Conservation (phyloP, 108 stramenopile genomes). For the Nitzschia sp. region DNA sequence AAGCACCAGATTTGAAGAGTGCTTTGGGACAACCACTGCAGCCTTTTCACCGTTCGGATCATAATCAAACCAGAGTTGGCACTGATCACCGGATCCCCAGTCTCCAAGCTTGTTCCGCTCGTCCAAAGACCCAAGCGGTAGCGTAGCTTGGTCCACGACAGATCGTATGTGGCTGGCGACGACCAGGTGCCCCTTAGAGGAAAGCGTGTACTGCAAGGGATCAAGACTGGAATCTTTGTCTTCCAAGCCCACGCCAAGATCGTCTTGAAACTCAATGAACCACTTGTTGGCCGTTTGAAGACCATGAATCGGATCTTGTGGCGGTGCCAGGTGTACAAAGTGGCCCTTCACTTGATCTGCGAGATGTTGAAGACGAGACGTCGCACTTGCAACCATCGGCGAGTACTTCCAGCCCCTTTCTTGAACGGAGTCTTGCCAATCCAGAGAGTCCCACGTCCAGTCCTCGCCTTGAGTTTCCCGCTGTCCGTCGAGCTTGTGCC, state of each 20-base stretch:
- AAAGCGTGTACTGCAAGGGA: constrained; percentile 22
- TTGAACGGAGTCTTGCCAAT: background rate
- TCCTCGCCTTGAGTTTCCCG: background rate
- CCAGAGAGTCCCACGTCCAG: background rate
- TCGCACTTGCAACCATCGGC: background rate
- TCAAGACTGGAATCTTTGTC: background rate
- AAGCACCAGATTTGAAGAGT: constrained; percentile 3
- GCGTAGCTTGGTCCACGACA: background rate
- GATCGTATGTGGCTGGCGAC: constrained; percentile 24
- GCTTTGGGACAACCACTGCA: background rate
- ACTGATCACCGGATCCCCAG: constrained; percentile 52
- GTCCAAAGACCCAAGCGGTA: background rate
- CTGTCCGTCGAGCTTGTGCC: background rate
- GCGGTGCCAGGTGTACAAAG: constrained; percentile 4
- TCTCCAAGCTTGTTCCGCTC: constrained; percentile 17
- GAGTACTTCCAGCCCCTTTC: constrained; percentile 3
- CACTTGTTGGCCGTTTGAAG: constrained; percentile 4
- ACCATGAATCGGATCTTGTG: background rate
- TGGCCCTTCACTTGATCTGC: constrained; percentile 13
- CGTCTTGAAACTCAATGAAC: constrained; percentile 14
- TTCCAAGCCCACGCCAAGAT: background rate
- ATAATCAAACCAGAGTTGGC: constrained; percentile 39
- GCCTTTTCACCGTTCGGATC: background rate
- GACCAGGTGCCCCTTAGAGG: constrained; percentile 19
- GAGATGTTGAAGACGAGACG: background rate